Base-by-base conservation (phyloP, 2,329 filamentous ascomycete species). In the Paracorniculantispora psalliotae region DNA sequence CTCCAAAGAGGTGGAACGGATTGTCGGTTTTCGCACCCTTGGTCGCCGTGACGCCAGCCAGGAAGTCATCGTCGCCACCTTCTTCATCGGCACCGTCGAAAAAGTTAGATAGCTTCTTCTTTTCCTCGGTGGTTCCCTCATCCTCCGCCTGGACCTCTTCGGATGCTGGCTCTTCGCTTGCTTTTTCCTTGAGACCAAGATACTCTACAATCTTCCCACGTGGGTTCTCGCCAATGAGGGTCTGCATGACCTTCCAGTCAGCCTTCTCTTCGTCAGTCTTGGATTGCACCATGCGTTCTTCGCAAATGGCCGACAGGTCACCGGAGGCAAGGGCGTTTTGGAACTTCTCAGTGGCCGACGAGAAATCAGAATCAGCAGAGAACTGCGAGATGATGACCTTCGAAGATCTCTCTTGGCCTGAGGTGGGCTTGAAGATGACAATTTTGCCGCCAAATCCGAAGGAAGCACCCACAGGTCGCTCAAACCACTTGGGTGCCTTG, bases 391-490 rank as follows among this genome's bases (percentile, higher is more conserved):
- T 93, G 64, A 84, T 82, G 50, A 99, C 80, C 70, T 89, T 92
- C 9, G 93, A 97, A 2, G 83, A 80, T 37, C 81, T 75, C 41
- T 81, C 82, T 63, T 91, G 87, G 4, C 85, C 87, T 35, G 84
- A 72, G 44, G 80, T 79, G 60, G 84, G 77, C 63, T 83, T 82
- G 74, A 97, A 87, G 59, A 86, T 83, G 17, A 97, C 85, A 23
- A 99, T 80, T 72, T 96, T 96, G 56, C 96, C 94, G 57, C 94
- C 94, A 71, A 97, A 99, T 0, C 92, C 94, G 75, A 99, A 99
- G 0, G 92, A 90, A 17, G 88, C 93, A 67, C 91, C 91, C 44
- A 88, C 83, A 1, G 93, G 92, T 57, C 89, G 83, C 73, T 96
- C 87, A 44, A 94, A 81, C 94, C 94, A 99, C 66, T 87, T 92